These are phyloP conservation scores for Amaranthus hypochondriacus DNA, from an alignment of 148 eudicot genomes.

Conservation along the genomic window DNA sequence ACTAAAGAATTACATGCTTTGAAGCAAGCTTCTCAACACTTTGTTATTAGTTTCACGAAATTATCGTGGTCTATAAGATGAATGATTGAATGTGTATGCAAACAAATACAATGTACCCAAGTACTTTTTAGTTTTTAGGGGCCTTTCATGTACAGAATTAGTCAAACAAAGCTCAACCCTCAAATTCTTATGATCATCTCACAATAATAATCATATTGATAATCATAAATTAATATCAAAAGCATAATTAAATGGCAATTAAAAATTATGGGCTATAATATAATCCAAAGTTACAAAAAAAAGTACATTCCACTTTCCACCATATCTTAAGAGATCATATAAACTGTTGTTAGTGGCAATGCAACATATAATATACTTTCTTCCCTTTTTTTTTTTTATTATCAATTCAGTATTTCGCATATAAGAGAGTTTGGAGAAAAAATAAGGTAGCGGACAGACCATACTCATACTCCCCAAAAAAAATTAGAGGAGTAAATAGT, in stretches of 20 bases:
- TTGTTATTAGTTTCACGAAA: not conserved
- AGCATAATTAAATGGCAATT: not conserved
- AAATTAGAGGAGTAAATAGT: not conserved
- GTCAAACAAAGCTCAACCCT: not conserved
- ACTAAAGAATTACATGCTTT: too few species aligned
- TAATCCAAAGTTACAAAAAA: not conserved
- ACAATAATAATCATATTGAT: not conserved
- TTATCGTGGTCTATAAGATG: not conserved
- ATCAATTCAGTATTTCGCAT: too few species aligned
- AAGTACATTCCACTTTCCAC: conserved; percentile 16
- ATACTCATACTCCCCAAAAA: too few species aligned
- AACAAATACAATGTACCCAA: not conserved
- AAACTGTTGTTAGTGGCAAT: conserved; percentile 21
- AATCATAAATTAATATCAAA: not conserved
- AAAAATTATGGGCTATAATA: not conserved
- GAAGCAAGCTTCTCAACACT: too few species aligned
- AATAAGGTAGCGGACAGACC: not conserved
- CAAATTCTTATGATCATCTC: not conserved
- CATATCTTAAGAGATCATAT: not conserved
- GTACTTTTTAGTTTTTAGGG: not conserved
- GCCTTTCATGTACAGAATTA: not conserved
- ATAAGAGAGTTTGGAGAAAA: too few species aligned
- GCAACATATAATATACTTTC: not conserved
- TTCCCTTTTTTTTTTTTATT: too few species aligned
- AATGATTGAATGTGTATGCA: not conserved